Conservation (phyloP, 768 basidiomycete genomes). For the Trametes coccinea region DNA sequence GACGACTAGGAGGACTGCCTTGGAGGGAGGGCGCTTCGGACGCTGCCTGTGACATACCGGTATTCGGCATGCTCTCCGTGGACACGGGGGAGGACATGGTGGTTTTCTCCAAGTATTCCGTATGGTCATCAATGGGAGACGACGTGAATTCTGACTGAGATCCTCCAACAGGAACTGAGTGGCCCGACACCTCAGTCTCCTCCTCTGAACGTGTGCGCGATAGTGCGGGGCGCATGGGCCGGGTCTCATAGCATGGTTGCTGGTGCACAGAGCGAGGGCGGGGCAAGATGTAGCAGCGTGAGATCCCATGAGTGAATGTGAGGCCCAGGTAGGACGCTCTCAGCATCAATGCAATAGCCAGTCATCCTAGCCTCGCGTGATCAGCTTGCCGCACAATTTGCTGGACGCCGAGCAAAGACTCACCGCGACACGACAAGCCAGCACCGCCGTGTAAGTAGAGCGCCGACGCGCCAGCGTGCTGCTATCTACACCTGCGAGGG, state of each 20-base stretch:
- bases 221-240: not conserved
- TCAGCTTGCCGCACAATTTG: not conserved
- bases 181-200: constrained; percentile 8
- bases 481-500: constrained; percentile 1
- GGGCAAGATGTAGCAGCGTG: constrained; percentile 27
- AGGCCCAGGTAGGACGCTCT: constrained; percentile 80
- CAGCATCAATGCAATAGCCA: constrained; percentile 76
- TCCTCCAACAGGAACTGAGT: not conserved
- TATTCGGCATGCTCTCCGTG: not conserved
- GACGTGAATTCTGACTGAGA: not conserved
- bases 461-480: constrained; percentile 18
- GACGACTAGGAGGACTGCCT: not conserved
- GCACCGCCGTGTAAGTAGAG: constrained; percentile 12
- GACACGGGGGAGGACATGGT: not conserved
- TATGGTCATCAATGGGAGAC: not conserved
- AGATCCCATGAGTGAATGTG: constrained; percentile 45
- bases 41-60: not conserved
- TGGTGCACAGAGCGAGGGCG: constrained; percentile 14
- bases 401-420: not conserved
- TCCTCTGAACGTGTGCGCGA: constrained; percentile 10
- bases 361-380: constrained; percentile 55
- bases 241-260: constrained; percentile 16
- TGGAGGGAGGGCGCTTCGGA: not conserved
- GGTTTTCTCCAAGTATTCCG: not conserved
- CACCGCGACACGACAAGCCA: constrained; percentile 25